Conservation (phyloP, 768 basidiomycete species). For the Rubroboletus satanas region DNA sequence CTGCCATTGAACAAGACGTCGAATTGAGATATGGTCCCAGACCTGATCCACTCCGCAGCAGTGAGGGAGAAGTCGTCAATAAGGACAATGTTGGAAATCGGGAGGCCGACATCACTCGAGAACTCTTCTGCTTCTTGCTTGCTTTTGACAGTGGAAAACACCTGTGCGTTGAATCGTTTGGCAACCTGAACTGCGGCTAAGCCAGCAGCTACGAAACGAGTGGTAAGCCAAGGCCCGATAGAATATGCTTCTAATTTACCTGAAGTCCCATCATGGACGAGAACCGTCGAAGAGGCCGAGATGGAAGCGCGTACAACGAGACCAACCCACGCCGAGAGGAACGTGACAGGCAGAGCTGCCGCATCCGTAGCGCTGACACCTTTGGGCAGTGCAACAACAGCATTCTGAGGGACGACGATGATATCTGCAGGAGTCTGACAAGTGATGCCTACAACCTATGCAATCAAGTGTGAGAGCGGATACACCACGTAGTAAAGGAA, state of each 20-base stretch:
- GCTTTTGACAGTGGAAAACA: slow-evolving; percentile 21
- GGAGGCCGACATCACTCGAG: slow-evolving; percentile 11
- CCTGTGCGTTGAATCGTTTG: slow-evolving; percentile 17
- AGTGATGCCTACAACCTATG: slow-evolving; percentile 19
- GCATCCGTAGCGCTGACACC: slow-evolving; percentile 16
- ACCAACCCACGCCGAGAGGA: slow-evolving; percentile 29
- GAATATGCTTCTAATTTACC: slow-evolving; percentile 3
- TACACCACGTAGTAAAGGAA: not conserved
- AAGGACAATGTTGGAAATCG: slow-evolving; percentile 6
- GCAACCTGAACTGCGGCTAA: slow-evolving; percentile 26
- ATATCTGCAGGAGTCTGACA: slow-evolving; percentile 15
- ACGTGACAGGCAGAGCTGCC: slow-evolving; percentile 18
- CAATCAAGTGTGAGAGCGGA: not conserved
- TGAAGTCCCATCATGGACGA: slow-evolving; percentile 27
- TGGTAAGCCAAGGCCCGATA: not conserved
- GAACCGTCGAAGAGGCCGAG: slow-evolving; percentile 20
- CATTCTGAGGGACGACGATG: slow-evolving; percentile 12
- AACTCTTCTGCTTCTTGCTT: slow-evolving; percentile 13
- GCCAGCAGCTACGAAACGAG: slow-evolving; percentile 15
- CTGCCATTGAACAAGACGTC: slow-evolving; percentile 26
- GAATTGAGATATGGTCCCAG: slow-evolving; percentile 14
- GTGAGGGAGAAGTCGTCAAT: slow-evolving; percentile 13
- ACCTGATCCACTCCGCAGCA: slow-evolving; percentile 10
- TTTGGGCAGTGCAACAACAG: slow-evolving; percentile 12
- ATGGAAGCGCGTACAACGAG: slow-evolving; percentile 18